A percentile compares a stretch with the other conserved stretches of the same genome.
Evolutionary conservation across 148 eudicot genomes (phyloP).

Genomic region (Mesembryanthemum crystallinum): DNA sequence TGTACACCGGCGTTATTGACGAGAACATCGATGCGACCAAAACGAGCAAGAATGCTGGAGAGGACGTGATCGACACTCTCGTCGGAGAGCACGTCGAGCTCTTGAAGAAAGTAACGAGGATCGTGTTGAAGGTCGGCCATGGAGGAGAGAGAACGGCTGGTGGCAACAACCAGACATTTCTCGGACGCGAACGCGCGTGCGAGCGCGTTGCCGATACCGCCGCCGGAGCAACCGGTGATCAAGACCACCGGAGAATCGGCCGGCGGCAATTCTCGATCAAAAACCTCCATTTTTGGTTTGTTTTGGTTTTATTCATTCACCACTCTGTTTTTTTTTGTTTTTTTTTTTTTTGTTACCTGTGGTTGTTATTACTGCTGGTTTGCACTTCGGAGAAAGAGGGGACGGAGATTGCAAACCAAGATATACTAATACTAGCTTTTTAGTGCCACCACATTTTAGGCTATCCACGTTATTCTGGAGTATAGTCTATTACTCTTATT

Average conservation of each 20-base stretch:
- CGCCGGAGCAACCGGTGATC: constrained; percentile 72
- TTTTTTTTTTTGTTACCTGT: no score
- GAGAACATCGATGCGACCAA: constrained; percentile 69
- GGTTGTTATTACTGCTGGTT: no score
- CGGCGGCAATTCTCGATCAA: not conserved
- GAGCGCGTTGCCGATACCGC: constrained; percentile 83
- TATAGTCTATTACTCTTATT: no score
- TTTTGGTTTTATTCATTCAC: no score
- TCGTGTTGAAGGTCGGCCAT: constrained; percentile 52
- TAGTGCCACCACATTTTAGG: no score
- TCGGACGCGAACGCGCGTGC: constrained; percentile 70
- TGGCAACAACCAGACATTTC: constrained; percentile 68
- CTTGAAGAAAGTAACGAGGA: constrained; percentile 43
- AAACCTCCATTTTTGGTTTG: not conserved
- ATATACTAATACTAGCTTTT: no score
- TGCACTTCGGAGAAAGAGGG: not conserved
- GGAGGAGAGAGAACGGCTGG: constrained; percentile 52
- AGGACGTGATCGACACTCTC: constrained; percentile 51
- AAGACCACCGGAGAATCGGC: constrained; percentile 43
- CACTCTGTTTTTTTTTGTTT: no score
- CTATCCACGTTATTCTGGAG: no score
- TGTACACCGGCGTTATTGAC: constrained; percentile 86
- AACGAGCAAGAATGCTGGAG: constrained; percentile 41
- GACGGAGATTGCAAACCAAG: not conserved
- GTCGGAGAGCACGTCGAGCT: constrained; percentile 67